phyloP scores from a whole-genome alignment of 768 basidiomycete genomes.

The Cyclocybe cylindracea region DNA sequence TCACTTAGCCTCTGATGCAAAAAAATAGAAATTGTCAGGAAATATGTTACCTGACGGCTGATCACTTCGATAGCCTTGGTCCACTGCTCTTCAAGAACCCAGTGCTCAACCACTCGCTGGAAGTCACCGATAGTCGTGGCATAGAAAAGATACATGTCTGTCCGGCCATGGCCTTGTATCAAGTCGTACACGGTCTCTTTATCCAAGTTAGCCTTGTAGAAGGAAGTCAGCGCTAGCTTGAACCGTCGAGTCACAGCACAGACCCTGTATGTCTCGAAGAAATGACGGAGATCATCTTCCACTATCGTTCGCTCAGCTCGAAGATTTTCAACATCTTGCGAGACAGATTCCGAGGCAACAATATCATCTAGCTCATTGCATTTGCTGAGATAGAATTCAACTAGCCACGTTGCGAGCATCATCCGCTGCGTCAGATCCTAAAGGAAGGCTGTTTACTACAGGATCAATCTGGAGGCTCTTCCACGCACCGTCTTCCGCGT shows the following conservation, averaged over 20 bases:
- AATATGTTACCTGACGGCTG: conserved; percentile 70
- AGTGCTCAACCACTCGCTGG: conserved; percentile 86
- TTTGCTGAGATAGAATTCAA: conserved; percentile 96
- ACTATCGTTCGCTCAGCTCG: conserved; percentile 77
- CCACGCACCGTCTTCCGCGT: conserved; percentile 75
- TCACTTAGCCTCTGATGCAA: conserved; percentile 6
- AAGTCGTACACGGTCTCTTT: conserved; percentile 87
- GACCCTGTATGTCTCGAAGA: conserved; percentile 95
- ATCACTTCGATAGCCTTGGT: conserved; percentile 86
- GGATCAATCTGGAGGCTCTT: not conserved
- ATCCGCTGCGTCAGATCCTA: conserved; percentile 93
- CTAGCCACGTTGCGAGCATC: conserved; percentile 98
- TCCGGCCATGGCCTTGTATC: conserved; percentile 90
- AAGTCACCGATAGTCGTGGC: conserved; percentile 82
- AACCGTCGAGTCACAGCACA: not conserved
- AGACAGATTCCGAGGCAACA: conserved; percentile 81
- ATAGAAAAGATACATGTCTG: conserved; percentile 89
- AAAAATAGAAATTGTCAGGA: not conserved
- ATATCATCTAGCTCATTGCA: conserved; percentile 95
- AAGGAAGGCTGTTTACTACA: not conserved
- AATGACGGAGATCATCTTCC: conserved; percentile 91
- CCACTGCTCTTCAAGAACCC: conserved; percentile 94
- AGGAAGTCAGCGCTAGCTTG: not conserved
- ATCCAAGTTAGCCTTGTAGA: conserved; percentile 77
- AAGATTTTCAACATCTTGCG: conserved; percentile 84